Conservation (phyloP, 257 asterid species). For the Jacaranda copaia region DNA sequence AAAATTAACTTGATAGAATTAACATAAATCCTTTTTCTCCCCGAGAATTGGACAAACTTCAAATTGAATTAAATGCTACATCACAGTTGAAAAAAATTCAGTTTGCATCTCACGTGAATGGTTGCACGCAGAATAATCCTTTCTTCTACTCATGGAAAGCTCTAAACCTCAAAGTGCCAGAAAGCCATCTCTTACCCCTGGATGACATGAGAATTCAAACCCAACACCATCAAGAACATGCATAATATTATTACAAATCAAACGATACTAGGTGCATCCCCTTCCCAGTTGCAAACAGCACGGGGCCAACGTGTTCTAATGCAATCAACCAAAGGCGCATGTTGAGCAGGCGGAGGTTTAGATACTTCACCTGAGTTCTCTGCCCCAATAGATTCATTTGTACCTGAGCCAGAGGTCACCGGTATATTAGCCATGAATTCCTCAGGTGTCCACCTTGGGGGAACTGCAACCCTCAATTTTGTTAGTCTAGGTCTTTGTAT, state of each 20-base stretch:
- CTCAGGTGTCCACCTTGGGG: slow-evolving; percentile 98
- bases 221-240: slow-evolving; percentile 6
- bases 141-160: slow-evolving; percentile 9
- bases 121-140: background rate
- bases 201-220: background rate
- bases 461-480: slow-evolving; percentile 86
- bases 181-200: background rate
- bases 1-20: slow-evolving; percentile 11
- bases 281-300: slow-evolving; percentile 88
- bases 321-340: slow-evolving; percentile 93
- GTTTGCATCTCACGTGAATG: slow-evolving; percentile 31
- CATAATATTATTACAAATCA: slow-evolving; percentile 40
- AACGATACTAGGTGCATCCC: slow-evolving; percentile 95
- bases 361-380: slow-evolving; percentile 56
- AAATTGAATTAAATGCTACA: slow-evolving; percentile 30
- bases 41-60: slow-evolving; percentile 23
- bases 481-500: slow-evolving; percentile 86
- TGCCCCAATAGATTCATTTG: slow-evolving; percentile 43
- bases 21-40: background rate
- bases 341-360: slow-evolving; percentile 72
- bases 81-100: slow-evolving; percentile 33
- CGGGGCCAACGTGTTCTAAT: slow-evolving; percentile 93
- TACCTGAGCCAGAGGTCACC: slow-evolving; percentile 40
- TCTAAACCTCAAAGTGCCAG: background rate
- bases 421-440: slow-evolving; percentile 74